phyloP scores from a whole-genome alignment of 371 early-diverging fungal genomes.

The Dentiscutata heterogama region DNA sequence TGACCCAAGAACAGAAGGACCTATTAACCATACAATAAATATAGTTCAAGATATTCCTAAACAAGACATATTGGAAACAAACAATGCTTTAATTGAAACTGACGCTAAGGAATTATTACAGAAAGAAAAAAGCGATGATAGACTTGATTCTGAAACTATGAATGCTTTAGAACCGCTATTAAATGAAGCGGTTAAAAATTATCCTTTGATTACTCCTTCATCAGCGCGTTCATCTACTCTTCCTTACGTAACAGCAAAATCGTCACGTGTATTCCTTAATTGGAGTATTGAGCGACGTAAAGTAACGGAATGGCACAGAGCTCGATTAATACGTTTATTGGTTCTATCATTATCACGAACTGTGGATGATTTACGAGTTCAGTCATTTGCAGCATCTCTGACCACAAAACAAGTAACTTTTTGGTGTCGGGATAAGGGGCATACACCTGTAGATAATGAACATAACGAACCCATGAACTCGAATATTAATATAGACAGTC shows the following conservation, averaged over 20 bases:
- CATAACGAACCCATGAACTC: neutral
- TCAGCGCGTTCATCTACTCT: neutral
- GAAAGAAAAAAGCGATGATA: neutral
- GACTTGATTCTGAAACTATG: neutral
- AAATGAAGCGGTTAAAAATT: conserved; percentile 31
- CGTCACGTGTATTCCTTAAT: conserved; percentile 2
- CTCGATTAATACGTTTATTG: conserved; percentile 33
- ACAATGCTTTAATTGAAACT: neutral
- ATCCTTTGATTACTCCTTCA: conserved; percentile 17
- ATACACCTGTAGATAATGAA: conserved; percentile 13
- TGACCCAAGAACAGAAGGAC: neutral
- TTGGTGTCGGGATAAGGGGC: conserved; percentile 42
- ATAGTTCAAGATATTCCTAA: neutral
- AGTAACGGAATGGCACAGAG: conserved; percentile 38
- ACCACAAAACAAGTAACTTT: conserved; percentile 31
- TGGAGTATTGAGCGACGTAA: conserved; percentile 35
- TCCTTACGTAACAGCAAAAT: conserved; percentile 32
- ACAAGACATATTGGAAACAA: neutral
- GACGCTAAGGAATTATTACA: neutral
- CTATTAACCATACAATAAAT: neutral
- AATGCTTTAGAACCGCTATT: conserved; percentile 24
- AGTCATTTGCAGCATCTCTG: neutral
- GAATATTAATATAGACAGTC: neutral
- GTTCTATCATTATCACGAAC: conserved; percentile 21
- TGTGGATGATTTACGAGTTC: neutral